Percentiles rank a stretch among this genome's conserved stretches.
Conservation (phyloP, 192 early-diverging fungal species). For the Rhizophagus sp. region DNA sequence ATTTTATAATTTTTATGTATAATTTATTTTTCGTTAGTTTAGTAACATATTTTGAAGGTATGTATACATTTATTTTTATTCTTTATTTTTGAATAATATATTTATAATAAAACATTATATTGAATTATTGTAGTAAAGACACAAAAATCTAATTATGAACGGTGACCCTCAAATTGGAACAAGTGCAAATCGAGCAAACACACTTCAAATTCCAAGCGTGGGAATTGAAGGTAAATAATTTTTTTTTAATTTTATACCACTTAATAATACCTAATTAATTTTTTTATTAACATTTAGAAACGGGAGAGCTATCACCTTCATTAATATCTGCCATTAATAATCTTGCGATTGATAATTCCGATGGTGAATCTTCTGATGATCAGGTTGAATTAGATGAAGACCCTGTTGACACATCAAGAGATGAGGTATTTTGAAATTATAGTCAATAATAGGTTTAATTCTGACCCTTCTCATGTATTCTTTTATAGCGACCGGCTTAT, state of each 20-base stretch:
- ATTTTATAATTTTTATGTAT: too few relatives aligned
- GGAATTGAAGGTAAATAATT: not conserved
- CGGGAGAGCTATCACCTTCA: not conserved
- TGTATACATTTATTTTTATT: too few relatives aligned
- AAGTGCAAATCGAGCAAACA: not conserved
- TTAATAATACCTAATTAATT: not conserved
- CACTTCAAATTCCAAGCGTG: not conserved
- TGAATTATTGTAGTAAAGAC: not conserved
- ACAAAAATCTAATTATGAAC: not conserved
- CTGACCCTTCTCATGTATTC: not conserved
- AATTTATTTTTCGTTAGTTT: too few relatives aligned
- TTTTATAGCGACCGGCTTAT: not conserved
- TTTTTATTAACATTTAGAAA: not conserved
- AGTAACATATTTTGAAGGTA: too few relatives aligned
- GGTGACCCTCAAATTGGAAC: not conserved
- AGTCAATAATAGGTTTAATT: not conserved
- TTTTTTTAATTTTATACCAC: not conserved
- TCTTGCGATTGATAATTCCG: constrained; percentile 25
- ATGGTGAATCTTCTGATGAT: constrained; percentile 1
- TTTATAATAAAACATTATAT: too few relatives aligned
- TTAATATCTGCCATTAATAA: constrained; percentile 26
- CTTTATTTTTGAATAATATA: too few relatives aligned
- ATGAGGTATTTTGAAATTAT: constrained; percentile 2
- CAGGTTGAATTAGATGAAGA: not conserved
- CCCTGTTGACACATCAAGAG: not conserved